These are phyloP conservation scores for Funneliformis geosporum DNA, from an alignment of 192 early-diverging fungal species.

Conservation along the genomic window DNA sequence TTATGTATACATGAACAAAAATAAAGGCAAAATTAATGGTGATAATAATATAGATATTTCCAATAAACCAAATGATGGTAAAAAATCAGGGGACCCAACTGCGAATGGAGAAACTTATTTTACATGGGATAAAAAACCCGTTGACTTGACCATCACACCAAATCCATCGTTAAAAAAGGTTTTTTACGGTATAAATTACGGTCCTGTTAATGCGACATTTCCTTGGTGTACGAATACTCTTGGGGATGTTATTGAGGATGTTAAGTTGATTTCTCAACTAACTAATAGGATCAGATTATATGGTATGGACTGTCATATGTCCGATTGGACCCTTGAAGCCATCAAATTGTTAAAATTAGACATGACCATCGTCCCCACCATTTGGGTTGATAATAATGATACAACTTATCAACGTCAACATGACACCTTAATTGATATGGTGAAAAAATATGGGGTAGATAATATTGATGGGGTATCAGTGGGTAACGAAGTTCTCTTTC, in stretches of 20 bases:
- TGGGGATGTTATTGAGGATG: conserved; percentile 59
- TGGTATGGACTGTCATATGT: conserved; percentile 65
- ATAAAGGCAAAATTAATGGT: background rate
- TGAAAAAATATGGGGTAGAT: conserved; percentile 40
- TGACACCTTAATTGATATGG: conserved; percentile 38
- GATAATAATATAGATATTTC: background rate
- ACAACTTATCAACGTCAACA: conserved; percentile 45
- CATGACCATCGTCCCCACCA: conserved; percentile 61
- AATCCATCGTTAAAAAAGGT: conserved; percentile 35
- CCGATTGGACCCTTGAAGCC: conserved; percentile 61
- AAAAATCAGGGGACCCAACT: too few species aligned
- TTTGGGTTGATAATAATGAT: conserved; percentile 63
- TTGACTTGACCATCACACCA: conserved; percentile 44
- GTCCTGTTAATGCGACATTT: conserved; percentile 57
- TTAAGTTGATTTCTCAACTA: conserved; percentile 54
- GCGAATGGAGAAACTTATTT: background rate
- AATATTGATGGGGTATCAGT: conserved; percentile 49
- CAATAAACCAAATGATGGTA: too few species aligned
- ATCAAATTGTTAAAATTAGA: conserved; percentile 56
- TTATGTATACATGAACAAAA: background rate
- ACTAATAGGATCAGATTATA: conserved; percentile 64
- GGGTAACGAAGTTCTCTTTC: conserved; percentile 50
- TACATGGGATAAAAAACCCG: conserved; percentile 22
- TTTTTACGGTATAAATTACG: conserved; percentile 64
- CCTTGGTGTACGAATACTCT: conserved; percentile 55